Evolutionary conservation across 495 filamentous ascomycete species (phyloP), one percentile per base, ranked within the genome.

Genomic region (Staphylotrichum tortipilum): DNA sequence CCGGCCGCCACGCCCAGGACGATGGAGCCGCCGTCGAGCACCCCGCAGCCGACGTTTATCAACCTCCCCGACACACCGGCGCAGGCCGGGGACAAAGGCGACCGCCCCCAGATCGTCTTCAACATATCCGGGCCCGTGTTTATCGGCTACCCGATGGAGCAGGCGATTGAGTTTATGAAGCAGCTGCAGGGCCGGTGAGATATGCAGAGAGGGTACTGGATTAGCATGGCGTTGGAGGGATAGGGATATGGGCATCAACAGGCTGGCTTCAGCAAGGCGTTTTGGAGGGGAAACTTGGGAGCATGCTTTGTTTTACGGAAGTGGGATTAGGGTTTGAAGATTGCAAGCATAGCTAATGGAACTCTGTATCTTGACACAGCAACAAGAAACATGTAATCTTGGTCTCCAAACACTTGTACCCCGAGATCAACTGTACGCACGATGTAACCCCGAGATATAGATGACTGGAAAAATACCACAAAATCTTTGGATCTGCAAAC

Each of bases 101-200:
- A 37, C 14, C 55, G 49, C 9, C 75, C 84, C 1, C 80, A 81
- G 55, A 78, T 94, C 72, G 69, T 87, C 0, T 92, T 94, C 36
- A 66, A 64, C 38, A 62, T 70, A 51, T 90, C 83, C 19, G 89
- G 89, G 0, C 88, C 89, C 0, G 87, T 94, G 2, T 94, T 95
- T 58, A 85, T 94, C 54, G 89, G 88, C 0, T 94, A 92, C 60
- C 78, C 84, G 1, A 75, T 88, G 30, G 87, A 92, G 50, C 83
- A 92, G 61, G 81, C 86, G 15, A 78, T 85, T 17, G 67, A 70
- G 18, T 68, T 94, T 29, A 73, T 94, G 71, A 78, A 82, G 50
- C 76, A 82, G 35, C 75, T 66, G 23, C 70, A 68, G 50, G 44
- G 52, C 9, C 34, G 42, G 14, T 54, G 47, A 60, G 17, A 29